phyloP scores from a whole-genome alignment of 495 filamentous ascomycete species.

The Margaritispora aquatica region DNA sequence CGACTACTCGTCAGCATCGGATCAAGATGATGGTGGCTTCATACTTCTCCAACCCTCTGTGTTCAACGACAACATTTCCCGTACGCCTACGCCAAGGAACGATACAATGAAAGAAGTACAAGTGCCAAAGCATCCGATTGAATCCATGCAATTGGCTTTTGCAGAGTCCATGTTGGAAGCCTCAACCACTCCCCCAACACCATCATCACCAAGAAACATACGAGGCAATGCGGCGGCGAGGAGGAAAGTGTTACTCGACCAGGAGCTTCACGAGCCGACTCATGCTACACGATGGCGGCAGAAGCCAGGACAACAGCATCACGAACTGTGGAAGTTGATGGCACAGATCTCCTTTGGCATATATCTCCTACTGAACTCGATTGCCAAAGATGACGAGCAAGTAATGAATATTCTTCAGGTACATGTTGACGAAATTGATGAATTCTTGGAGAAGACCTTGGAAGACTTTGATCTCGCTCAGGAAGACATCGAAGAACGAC shows the following conservation, averaged over 20 bases:
- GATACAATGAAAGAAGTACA: constrained; percentile 26
- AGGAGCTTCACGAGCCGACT: constrained; percentile 48
- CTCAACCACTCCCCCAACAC: constrained; percentile 28
- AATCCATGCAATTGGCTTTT: constrained; percentile 84
- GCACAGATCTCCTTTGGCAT: constrained; percentile 93
- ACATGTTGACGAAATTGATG: constrained; percentile 91
- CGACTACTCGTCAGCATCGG: constrained; percentile 3
- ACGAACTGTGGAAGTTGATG: constrained; percentile 84
- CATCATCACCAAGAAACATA: constrained; percentile 43
- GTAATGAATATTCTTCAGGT: constrained; percentile 85
- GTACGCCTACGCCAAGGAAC: constrained; percentile 6
- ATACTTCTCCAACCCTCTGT: constrained; percentile 6
- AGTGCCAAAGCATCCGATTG: constrained; percentile 68
- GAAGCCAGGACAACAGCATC: constrained; percentile 57
- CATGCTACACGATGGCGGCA: constrained; percentile 70
- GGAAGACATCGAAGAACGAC: constrained; percentile 64
- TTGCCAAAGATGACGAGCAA: constrained; percentile 81
- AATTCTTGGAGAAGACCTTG: constrained; percentile 75
- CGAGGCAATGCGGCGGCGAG: constrained; percentile 58
- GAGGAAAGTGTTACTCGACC: constrained; percentile 63
- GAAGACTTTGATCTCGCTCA: constrained; percentile 84
- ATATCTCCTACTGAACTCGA: constrained; percentile 74
- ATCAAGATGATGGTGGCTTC: constrained; percentile 5
- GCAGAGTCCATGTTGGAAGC: constrained; percentile 85
- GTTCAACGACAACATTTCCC: background rate